Evolutionary conservation across 2,329 filamentous ascomycete species (phyloP).

Genomic region (Penicillium sp.): DNA sequence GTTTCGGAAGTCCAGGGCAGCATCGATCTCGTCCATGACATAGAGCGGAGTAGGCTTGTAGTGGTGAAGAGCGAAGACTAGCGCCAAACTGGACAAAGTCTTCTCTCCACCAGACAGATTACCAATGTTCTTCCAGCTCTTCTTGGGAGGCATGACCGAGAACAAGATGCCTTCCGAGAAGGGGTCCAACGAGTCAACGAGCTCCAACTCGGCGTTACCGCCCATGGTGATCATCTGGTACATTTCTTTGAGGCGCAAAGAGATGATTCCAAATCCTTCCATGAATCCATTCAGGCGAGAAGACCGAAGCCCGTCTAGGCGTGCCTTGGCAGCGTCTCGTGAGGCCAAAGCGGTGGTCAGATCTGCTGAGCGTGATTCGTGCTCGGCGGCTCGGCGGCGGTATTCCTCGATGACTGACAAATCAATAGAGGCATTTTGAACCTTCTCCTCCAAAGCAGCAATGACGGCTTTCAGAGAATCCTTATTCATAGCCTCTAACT

Average conservation of each 20-base stretch:
- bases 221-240: slow-evolving; percentile 99
- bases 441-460: slow-evolving; percentile 67
- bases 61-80: slow-evolving; percentile 97
- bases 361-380: slow-evolving; percentile 77
- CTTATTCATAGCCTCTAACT: slow-evolving; percentile 63
- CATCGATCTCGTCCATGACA: slow-evolving; percentile 99
- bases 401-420: slow-evolving; percentile 86
- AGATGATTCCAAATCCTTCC: slow-evolving; percentile 94
- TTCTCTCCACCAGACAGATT: slow-evolving; percentile 97
- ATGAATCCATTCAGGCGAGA: slow-evolving; percentile 94
- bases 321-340: slow-evolving; percentile 85
- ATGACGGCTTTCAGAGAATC: slow-evolving; percentile 62
- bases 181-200: slow-evolving; percentile 92
- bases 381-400: slow-evolving; percentile 78
- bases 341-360: slow-evolving; percentile 72
- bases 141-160: slow-evolving; percentile 98
- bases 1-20: slow-evolving; percentile 94
- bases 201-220: slow-evolving; percentile 93
- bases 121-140: slow-evolving; percentile 99
- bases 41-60: slow-evolving; percentile 97
- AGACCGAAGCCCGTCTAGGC: slow-evolving; percentile 86
- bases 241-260: slow-evolving; percentile 95
- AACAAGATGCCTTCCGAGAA: slow-evolving; percentile 97
- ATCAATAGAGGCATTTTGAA: slow-evolving; percentile 82
- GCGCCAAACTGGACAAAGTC: slow-evolving; percentile 84